Evolutionary conservation across 1,284 basidiomycete genomes (phyloP), one percentile per base, ranked within the genome.

Genomic region (Rhodotorula sp.): DNA sequence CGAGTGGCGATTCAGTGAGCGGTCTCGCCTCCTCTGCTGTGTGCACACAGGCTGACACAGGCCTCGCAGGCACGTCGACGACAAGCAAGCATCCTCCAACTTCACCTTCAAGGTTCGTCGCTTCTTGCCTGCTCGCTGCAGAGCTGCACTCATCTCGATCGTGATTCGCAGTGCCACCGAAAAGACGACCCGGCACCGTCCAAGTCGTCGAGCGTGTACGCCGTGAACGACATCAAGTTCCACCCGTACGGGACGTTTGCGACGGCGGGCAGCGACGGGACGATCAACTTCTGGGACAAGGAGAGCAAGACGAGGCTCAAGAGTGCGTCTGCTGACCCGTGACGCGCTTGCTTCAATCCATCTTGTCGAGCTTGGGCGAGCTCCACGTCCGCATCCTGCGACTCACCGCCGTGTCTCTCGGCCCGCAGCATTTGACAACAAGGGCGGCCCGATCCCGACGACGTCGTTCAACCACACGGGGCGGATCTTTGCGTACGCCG

Each of bases 221-320:
- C 94, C 1, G 93, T 98, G 68, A 98, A 99, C 79, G 90, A 91
- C 69, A 91, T 93, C 78, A 87, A 88, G 1, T 97, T 97, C 86
- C 92, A 92, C 59, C 86, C 89, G 1, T 91, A 96, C 75, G 94
- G 93, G 57, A 98, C 95, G 1, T 97, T 97, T 83, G 91, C 91
- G 46, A 97, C 94, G 0, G 93, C 91, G 72, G 95, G 95, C 85
- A 86, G 89, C 54, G 91, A 92, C 76, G 91, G 91, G 5, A 89
- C 88, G 1, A 88, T 92, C 79, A 88, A 89, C 84, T 91, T 90
- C 81, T 93, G 93, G 93, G 92, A 95, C 82, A 93, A 92, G 82
- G 91, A 93, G 80, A 87, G 89, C 16, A 89, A 93, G 67, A 94
- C 90, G 21, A 88, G 93, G 61, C 85, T 98, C 80, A 95, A 93